Percentiles rank a stretch among this genome's conserved stretches.
These are phyloP conservation scores for Lepidium didymum DNA, from an alignment of 345 rosid genomes.

Conservation along the genomic window DNA sequence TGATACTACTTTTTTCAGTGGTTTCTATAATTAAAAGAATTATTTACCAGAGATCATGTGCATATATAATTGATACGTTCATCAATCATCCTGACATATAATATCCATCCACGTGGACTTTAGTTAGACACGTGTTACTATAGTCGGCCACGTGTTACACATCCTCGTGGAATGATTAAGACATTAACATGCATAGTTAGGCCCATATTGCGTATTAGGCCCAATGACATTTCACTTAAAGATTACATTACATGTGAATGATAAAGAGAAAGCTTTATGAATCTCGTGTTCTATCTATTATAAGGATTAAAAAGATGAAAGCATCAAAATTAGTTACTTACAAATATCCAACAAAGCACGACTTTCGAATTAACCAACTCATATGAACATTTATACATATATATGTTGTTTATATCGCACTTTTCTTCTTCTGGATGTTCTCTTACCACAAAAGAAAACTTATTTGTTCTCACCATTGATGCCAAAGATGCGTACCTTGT, in stretches of 20 bases:
- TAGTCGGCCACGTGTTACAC: conserved; percentile 1
- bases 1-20: background rate
- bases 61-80: background rate
- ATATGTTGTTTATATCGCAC: background rate
- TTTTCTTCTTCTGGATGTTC: conserved; percentile 3
- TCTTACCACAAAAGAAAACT: conserved; percentile 6
- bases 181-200: background rate
- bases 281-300: background rate
- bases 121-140: background rate
- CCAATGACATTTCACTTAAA: background rate
- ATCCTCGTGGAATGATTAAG: background rate
- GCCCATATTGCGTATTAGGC: background rate
- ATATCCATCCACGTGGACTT: background rate
- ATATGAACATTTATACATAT: conserved; percentile 20
- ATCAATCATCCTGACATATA: background rate
- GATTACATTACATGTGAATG: background rate
- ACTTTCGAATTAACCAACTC: background rate
- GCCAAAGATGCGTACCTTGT: conserved; percentile 98
- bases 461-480: conserved; percentile 67
- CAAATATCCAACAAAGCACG: conserved; percentile 19
- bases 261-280: background rate
- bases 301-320: background rate
- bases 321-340: conserved; percentile 26
- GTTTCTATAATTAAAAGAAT: background rate
- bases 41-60: background rate